Percentiles rank a stretch among this genome's conserved stretches.
phyloP scores from a whole-genome alignment of 2,329 filamentous ascomycete species.

The Magnaporthiopsis rhizophila region DNA sequence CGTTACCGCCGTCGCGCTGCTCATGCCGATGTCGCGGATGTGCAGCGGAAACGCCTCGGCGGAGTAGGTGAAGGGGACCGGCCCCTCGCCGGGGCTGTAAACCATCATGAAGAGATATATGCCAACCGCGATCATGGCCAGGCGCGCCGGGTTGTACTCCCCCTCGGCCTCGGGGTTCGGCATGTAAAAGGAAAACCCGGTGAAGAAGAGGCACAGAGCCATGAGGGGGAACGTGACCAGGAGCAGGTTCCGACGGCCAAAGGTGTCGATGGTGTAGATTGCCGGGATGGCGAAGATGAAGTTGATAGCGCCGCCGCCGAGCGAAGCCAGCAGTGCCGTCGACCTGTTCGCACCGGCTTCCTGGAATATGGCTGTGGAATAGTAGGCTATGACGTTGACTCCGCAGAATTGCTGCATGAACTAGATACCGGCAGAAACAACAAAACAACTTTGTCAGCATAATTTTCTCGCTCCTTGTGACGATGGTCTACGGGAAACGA shows the following conservation, averaged over 20 bases:
- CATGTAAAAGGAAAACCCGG: slow-evolving; percentile 47
- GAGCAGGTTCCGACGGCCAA: slow-evolving; percentile 52
- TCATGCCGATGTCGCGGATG: slow-evolving; percentile 53
- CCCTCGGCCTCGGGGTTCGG: slow-evolving; percentile 1
- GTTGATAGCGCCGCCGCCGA: slow-evolving; percentile 45
- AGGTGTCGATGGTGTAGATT: slow-evolving; percentile 60
- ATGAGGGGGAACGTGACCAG: slow-evolving; percentile 61
- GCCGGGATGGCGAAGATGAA: slow-evolving; percentile 61
- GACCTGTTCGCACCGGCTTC: slow-evolving; percentile 30
- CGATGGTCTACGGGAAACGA: neutral
- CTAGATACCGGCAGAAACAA: neutral
- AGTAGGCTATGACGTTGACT: slow-evolving; percentile 32
- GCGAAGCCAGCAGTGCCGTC: slow-evolving; percentile 31
- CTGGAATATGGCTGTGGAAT: slow-evolving; percentile 37
- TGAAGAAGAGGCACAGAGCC: slow-evolving; percentile 50
- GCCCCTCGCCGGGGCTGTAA: slow-evolving; percentile 51
- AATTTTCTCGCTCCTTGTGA: too few relatives aligned
- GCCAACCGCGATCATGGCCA: slow-evolving; percentile 41
- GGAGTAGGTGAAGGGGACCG: slow-evolving; percentile 57
- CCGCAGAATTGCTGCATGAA: slow-evolving; percentile 5
- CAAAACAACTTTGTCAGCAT: neutral
- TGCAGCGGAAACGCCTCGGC: slow-evolving; percentile 59
- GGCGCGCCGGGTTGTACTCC: slow-evolving; percentile 13
- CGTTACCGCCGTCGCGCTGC: slow-evolving; percentile 41
- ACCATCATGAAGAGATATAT: slow-evolving; percentile 40